Evolutionary conservation across 306 rosid genomes (phyloP).

Genomic region (Echinosophora koreensis): DNA sequence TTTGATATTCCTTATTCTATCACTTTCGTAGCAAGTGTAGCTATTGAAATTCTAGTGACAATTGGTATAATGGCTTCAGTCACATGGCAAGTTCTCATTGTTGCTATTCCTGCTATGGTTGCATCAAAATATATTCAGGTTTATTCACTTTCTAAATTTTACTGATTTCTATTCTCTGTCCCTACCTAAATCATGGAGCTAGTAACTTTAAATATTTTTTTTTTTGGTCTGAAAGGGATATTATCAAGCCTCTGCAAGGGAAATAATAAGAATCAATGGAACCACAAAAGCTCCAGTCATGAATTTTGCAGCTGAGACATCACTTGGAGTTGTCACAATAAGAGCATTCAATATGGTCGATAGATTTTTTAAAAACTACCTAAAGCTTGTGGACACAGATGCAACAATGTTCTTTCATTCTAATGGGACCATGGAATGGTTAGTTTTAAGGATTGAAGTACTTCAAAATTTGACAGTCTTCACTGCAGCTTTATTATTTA

Average conservation of each 20-base stretch:
- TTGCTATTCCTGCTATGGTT: constrained; percentile 65
- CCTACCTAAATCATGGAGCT: constrained; percentile 29
- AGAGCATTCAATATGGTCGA: constrained; percentile 72
- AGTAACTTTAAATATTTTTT: background rate
- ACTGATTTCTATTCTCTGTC: constrained; percentile 12
- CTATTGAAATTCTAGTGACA: constrained; percentile 48
- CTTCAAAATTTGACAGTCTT: constrained; percentile 77
- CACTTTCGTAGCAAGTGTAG: constrained; percentile 45
- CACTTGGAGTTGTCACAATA: constrained; percentile 80
- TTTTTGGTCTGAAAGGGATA: constrained; percentile 53
- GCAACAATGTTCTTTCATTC: constrained; percentile 75
- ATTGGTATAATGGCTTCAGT: constrained; percentile 68
- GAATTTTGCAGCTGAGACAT: constrained; percentile 81
- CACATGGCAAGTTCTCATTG: constrained; percentile 88
- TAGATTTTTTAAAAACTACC: constrained; percentile 63
- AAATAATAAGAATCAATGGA: constrained; percentile 85
- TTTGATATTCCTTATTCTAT: constrained; percentile 70
- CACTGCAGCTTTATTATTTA: constrained; percentile 66
- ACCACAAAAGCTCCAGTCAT: constrained; percentile 88
- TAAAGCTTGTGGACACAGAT: constrained; percentile 73
- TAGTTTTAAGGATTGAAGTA: constrained; percentile 66
- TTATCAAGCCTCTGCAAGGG: constrained; percentile 80
- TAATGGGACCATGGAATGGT: constrained; percentile 73
- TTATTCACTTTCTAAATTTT: constrained; percentile 4
- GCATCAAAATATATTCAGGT: constrained; percentile 69